Percentiles rank a stretch among this genome's conserved stretches.
Evolutionary conservation across 2,329 filamentous ascomycete genomes (phyloP).

Genomic region (Sclerotinia nivalis): DNA sequence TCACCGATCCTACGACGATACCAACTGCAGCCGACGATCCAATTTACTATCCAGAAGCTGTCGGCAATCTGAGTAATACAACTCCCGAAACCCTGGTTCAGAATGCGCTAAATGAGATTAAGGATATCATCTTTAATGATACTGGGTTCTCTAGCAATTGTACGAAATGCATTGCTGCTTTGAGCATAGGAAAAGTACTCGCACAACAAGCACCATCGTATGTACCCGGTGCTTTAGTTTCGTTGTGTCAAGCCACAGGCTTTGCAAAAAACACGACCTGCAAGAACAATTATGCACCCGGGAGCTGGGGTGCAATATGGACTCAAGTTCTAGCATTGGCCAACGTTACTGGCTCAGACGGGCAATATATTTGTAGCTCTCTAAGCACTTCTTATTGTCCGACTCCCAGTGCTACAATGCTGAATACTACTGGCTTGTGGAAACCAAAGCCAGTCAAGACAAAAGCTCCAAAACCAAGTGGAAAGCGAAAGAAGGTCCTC

Average conservation of each 20-base stretch:
- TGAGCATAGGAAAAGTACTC: conserved; percentile 52
- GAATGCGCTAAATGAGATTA: conserved; percentile 48
- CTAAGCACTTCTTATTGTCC: conserved; percentile 51
- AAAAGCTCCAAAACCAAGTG: conserved; percentile 49
- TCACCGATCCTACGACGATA: conserved; percentile 56
- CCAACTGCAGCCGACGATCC: conserved; percentile 52
- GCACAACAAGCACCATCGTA: conserved; percentile 51
- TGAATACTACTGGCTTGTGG: conserved; percentile 50
- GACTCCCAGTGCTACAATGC: conserved; percentile 46
- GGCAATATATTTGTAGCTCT: conserved; percentile 56
- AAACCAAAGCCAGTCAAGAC: conserved; percentile 54
- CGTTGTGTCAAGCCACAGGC: conserved; percentile 50
- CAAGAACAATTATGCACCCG: conserved; percentile 48
- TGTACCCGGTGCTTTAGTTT: conserved; percentile 53
- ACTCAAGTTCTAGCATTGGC: conserved; percentile 57
- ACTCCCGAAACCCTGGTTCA: conserved; percentile 47
- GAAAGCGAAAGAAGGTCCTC: conserved; percentile 55
- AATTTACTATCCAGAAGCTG: conserved; percentile 50
- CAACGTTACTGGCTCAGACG: conserved; percentile 55
- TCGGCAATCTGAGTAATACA: conserved; percentile 47
- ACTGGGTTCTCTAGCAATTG: conserved; percentile 47
- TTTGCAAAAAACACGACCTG: conserved; percentile 52
- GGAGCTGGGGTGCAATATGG: conserved; percentile 56
- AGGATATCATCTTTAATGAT: conserved; percentile 45
- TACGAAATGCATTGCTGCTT: conserved; percentile 53